Evolutionary conservation across 1,284 basidiomycete genomes (phyloP).

Genomic region (Termitomyces sp.): DNA sequence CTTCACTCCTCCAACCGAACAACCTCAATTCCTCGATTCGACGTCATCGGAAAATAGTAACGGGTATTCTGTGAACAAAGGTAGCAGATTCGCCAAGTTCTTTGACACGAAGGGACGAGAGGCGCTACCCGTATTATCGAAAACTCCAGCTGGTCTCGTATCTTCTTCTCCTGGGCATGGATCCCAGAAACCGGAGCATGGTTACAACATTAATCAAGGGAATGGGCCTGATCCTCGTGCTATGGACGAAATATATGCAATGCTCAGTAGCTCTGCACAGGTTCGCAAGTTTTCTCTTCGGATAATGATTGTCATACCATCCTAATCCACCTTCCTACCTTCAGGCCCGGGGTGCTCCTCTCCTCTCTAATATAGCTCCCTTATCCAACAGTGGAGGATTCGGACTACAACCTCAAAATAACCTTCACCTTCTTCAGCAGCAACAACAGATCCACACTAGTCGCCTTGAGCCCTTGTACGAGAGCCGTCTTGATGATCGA

Average conservation of each 20-base stretch:
- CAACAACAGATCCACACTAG: slow-evolving; percentile 31
- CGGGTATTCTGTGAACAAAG: slow-evolving; percentile 50
- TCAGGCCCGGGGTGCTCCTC: slow-evolving; percentile 22
- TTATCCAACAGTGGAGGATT: slow-evolving; percentile 23
- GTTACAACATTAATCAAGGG: slow-evolving; percentile 30
- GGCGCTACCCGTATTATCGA: slow-evolving; percentile 26
- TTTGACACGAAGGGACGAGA: slow-evolving; percentile 71
- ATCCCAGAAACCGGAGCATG: slow-evolving; percentile 43
- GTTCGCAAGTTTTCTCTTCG: slow-evolving; percentile 29
- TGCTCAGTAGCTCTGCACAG: slow-evolving; percentile 63
- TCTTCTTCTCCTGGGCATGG: slow-evolving; percentile 40
- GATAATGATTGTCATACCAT: neutral
- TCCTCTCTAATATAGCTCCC: slow-evolving; percentile 17
- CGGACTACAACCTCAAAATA: slow-evolving; percentile 30
- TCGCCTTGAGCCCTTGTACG: slow-evolving; percentile 65
- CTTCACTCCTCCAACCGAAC: slow-evolving; percentile 11
- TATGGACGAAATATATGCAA: slow-evolving; percentile 73
- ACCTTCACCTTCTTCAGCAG: slow-evolving; percentile 33
- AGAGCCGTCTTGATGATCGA: slow-evolving; percentile 66
- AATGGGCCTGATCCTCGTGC: slow-evolving; percentile 45
- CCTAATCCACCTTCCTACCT: neutral
- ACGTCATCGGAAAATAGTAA: slow-evolving; percentile 22
- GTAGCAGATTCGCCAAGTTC: slow-evolving; percentile 79
- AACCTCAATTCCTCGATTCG: slow-evolving; percentile 12
- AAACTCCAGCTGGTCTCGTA: slow-evolving; percentile 33